Conservation (phyloP, 1,284 basidiomycete species). For the Leccinum solheimii region DNA sequence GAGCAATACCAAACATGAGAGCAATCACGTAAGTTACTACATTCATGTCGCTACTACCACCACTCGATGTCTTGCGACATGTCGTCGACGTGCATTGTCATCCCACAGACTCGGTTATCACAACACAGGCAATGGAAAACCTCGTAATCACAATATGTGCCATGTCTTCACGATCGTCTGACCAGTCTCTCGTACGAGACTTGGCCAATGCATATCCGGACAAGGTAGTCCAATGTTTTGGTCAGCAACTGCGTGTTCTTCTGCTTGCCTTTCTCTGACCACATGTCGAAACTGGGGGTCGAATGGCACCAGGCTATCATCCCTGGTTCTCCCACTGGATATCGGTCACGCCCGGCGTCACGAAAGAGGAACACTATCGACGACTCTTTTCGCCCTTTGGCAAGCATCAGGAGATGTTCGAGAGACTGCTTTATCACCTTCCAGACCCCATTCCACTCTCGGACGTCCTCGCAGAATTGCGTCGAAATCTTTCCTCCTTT, state of each 20-base stretch:
- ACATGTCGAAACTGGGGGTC: slow-evolving; percentile 11
- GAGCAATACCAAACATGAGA: slow-evolving; percentile 23
- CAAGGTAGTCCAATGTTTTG: slow-evolving; percentile 75
- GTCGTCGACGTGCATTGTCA: slow-evolving; percentile 80
- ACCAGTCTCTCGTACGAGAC: slow-evolving; percentile 64
- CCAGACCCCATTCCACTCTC: slow-evolving; percentile 62
- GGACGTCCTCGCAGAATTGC: slow-evolving; percentile 54
- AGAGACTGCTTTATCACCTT: slow-evolving; percentile 52
- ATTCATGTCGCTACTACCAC: slow-evolving; percentile 13
- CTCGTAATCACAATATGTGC: slow-evolving; percentile 68
- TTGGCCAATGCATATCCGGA: slow-evolving; percentile 58
- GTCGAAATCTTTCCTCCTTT: slow-evolving; percentile 53
- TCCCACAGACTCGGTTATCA: slow-evolving; percentile 66
- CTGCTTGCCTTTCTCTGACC: slow-evolving; percentile 10
- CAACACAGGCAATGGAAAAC: slow-evolving; percentile 45
- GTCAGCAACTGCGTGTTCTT: slow-evolving; percentile 40
- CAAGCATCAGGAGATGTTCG: slow-evolving; percentile 44
- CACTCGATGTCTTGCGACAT: slow-evolving; percentile 53
- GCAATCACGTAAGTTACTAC: neutral
- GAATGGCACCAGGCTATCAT: slow-evolving; percentile 61
- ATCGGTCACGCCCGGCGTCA: slow-evolving; percentile 40
- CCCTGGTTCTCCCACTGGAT: slow-evolving; percentile 83
- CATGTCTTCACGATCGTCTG: slow-evolving; percentile 65
- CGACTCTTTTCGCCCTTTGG: slow-evolving; percentile 49
- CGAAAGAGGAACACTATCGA: slow-evolving; percentile 69